Conservation (phyloP, 2,329 filamentous ascomycete species). For the Monilinia vaccinii-corymbosi region DNA sequence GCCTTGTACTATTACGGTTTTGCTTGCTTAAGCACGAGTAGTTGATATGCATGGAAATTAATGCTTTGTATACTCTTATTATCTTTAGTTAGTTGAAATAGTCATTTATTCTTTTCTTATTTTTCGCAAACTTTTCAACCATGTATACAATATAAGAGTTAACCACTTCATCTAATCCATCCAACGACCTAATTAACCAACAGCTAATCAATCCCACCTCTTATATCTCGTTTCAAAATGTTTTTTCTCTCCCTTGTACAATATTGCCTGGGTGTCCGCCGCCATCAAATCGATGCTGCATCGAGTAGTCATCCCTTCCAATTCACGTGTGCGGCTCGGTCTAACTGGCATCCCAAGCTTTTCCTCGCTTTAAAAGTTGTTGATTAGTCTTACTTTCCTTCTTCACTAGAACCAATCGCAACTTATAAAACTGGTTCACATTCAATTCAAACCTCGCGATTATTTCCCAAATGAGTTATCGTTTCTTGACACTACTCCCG, state of each 20-base stretch:
- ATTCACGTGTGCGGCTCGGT: slow-evolving; percentile 1
- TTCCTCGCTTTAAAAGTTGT: neutral
- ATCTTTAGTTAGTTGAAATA: no score
- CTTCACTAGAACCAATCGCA: slow-evolving; percentile 4
- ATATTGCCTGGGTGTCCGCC: no score
- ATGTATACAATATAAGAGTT: no score
- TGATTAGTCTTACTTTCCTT: neutral
- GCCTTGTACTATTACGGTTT: neutral
- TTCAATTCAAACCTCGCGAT: slow-evolving; percentile 8
- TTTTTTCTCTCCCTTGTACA: no score
- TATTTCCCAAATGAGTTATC: slow-evolving; percentile 2
- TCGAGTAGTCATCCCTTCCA: no score
- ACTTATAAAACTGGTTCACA: slow-evolving; percentile 2
- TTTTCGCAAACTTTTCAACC: neutral
- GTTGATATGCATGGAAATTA: neutral
- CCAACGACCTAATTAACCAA: no score
- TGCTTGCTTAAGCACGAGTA: neutral
- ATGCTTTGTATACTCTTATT: neutral
- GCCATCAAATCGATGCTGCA: no score
- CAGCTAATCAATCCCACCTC: no score
- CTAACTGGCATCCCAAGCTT: neutral
- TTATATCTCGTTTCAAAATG: no score
- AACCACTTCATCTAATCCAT: no score
- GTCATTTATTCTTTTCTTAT: neutral
- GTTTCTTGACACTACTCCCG: neutral